phyloP scores from a whole-genome alignment of 768 basidiomycete genomes.

The Paxillus ammoniavirescens region DNA sequence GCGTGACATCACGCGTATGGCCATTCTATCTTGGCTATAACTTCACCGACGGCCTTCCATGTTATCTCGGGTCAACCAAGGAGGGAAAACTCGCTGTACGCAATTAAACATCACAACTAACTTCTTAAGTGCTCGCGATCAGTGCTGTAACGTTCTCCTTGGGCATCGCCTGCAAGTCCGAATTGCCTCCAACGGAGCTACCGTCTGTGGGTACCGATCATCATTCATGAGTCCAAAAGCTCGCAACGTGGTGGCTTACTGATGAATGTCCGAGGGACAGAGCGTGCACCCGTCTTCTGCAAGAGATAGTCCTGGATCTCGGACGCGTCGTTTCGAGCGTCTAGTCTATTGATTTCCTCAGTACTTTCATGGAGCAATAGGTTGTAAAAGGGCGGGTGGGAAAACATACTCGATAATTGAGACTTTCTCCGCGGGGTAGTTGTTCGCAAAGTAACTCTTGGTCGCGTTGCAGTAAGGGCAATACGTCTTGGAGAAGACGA shows the following conservation, averaged over 20 bases:
- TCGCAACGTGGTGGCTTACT: slow-evolving; percentile 36
- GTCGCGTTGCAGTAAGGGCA: slow-evolving; percentile 54
- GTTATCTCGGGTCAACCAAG: no score
- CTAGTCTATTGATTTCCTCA: slow-evolving; percentile 40
- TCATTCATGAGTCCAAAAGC: not conserved
- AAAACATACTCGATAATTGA: slow-evolving; percentile 47
- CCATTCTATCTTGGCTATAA: no score
- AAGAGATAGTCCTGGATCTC: slow-evolving; percentile 66
- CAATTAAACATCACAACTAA: not conserved
- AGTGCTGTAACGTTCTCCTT: slow-evolving; percentile 4
- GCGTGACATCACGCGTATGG: no score
- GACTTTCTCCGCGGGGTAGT: slow-evolving; percentile 40
- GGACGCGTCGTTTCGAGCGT: slow-evolving; percentile 54
- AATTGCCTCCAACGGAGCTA: slow-evolving; percentile 17
- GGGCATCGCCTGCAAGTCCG: slow-evolving; percentile 12
- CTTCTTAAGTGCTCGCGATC: slow-evolving; percentile 5
- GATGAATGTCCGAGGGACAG: slow-evolving; percentile 79
- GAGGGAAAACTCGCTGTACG: not conserved
- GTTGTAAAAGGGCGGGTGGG: not conserved
- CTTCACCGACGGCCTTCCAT: no score
- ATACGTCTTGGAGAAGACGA: slow-evolving; percentile 54
- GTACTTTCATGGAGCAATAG: no score
- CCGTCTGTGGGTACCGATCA: slow-evolving; percentile 11
- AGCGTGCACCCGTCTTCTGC: slow-evolving; percentile 62
- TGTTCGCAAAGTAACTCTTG: slow-evolving; percentile 42